Evolutionary conservation across 305 asterid genomes (phyloP).

Genomic region (Coffea humblotiana): DNA sequence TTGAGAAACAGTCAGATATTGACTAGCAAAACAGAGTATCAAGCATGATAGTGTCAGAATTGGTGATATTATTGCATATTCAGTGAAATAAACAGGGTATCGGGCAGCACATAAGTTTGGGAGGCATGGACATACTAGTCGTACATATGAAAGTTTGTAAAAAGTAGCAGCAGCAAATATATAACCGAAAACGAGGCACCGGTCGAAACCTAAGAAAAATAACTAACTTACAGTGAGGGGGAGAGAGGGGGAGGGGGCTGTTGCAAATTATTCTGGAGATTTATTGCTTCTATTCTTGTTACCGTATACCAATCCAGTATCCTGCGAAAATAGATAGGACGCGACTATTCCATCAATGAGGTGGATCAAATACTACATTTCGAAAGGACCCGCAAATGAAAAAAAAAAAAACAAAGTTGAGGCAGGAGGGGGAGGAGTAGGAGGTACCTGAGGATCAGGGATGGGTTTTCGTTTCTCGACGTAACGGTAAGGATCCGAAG

Average conservation of each 20-base stretch:
- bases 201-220: slow-evolving; percentile 29
- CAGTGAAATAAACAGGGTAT: no score
- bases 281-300: slow-evolving; percentile 42
- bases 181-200: slow-evolving; percentile 23
- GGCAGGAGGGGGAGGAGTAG: background rate
- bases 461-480: slow-evolving; percentile 74
- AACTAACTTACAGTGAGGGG: slow-evolving; percentile 30
- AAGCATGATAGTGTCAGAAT: no score
- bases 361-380: background rate
- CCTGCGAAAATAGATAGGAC: slow-evolving; percentile 40
- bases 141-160: no score
- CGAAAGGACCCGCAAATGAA: no score
- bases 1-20: no score
- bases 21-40: no score
- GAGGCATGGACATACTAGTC: no score
- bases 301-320: slow-evolving; percentile 73
- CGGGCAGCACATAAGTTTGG: no score
- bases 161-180: no score
- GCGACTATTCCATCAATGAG: background rate
- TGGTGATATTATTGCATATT: no score
- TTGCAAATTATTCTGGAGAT: slow-evolving; percentile 36
- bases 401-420: no score
- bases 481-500: slow-evolving; percentile 63
- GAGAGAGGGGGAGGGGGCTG: background rate
- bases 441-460: slow-evolving; percentile 84